Percentiles rank a stretch among this genome's conserved stretches.
Evolutionary conservation across 495 filamentous ascomycete species (phyloP).

Genomic region (Tuber calosporum): DNA sequence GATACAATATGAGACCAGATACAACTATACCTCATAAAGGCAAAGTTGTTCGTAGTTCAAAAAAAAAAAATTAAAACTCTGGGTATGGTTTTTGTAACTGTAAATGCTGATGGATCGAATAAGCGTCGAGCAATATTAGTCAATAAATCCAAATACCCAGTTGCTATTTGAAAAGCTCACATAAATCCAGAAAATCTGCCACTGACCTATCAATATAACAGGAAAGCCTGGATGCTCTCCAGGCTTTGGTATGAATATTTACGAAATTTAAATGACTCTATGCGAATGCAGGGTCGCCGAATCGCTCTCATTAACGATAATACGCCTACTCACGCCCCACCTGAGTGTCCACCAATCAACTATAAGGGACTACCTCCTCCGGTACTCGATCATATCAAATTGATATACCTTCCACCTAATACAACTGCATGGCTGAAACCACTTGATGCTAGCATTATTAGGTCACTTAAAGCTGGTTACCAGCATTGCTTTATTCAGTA

Average conservation of each 20-base stretch:
- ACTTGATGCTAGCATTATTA: conserved; percentile 25
- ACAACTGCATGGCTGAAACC: conserved; percentile 7
- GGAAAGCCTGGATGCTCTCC: conserved; percentile 15
- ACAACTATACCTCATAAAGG: neutral
- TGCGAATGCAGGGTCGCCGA: conserved; percentile 34
- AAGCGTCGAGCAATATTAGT: neutral
- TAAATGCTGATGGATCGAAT: conserved; percentile 30
- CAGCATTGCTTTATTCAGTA: neutral
- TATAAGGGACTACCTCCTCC: conserved; percentile 14
- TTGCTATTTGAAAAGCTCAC: neutral
- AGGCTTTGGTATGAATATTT: conserved; percentile 27
- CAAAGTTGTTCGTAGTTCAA: neutral
- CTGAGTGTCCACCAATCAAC: conserved; percentile 3
- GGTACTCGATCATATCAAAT: conserved; percentile 12
- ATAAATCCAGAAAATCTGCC: conserved; percentile 10
- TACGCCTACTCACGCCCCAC: conserved; percentile 36
- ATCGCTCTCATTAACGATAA: too few species aligned
- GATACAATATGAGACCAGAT: conserved; percentile 17
- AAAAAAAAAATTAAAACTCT: conserved; percentile 33
- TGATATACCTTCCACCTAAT: conserved; percentile 16
- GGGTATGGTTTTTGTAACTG: conserved; percentile 28
- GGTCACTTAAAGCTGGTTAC: conserved; percentile 16
- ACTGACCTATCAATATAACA: conserved; percentile 4
- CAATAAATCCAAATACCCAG: neutral
- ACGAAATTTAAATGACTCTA: conserved; percentile 27